phyloP scores from a whole-genome alignment of 495 filamentous ascomycete genomes.

The Penicillium lividum region DNA sequence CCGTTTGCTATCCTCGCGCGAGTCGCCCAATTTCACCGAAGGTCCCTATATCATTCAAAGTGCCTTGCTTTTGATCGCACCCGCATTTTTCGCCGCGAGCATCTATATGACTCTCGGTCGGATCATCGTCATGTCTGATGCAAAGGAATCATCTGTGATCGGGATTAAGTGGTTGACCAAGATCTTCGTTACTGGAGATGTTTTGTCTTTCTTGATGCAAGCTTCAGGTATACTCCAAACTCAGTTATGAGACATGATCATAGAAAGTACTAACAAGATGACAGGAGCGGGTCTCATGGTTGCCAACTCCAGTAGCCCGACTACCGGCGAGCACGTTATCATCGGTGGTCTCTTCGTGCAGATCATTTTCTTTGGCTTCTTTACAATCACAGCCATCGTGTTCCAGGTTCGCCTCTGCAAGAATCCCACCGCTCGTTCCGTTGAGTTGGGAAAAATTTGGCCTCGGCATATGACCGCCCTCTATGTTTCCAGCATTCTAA shows the following conservation, averaged over 20 bases:
- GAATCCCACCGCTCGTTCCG: slow-evolving; percentile 24
- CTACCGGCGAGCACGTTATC: slow-evolving; percentile 39
- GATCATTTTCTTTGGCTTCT: slow-evolving; percentile 55
- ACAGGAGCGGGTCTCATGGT: slow-evolving; percentile 41
- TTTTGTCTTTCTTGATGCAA: slow-evolving; percentile 47
- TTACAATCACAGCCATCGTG: slow-evolving; percentile 45
- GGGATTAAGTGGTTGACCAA: slow-evolving; percentile 48
- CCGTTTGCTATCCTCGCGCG: slow-evolving; percentile 33
- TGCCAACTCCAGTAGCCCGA: slow-evolving; percentile 13
- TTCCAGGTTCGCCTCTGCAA: slow-evolving; percentile 40
- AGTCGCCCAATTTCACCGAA: slow-evolving; percentile 30
- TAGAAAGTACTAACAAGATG: background rate
- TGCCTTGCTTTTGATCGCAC: slow-evolving; percentile 52
- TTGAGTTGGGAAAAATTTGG: slow-evolving; percentile 44
- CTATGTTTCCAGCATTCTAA: slow-evolving; percentile 53
- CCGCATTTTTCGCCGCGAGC: slow-evolving; percentile 54
- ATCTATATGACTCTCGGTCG: slow-evolving; percentile 60
- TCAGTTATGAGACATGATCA: background rate
- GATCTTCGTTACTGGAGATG: slow-evolving; percentile 39
- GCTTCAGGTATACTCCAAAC: slow-evolving; percentile 24
- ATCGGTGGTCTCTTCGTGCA: slow-evolving; percentile 52
- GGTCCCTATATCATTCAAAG: slow-evolving; percentile 53
- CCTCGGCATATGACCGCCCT: slow-evolving; percentile 50
- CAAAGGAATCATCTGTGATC: slow-evolving; percentile 41
- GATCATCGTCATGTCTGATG: slow-evolving; percentile 46